Conservation (phyloP, 148 eudicot genomes). For the Rhododendron mucronatum region DNA sequence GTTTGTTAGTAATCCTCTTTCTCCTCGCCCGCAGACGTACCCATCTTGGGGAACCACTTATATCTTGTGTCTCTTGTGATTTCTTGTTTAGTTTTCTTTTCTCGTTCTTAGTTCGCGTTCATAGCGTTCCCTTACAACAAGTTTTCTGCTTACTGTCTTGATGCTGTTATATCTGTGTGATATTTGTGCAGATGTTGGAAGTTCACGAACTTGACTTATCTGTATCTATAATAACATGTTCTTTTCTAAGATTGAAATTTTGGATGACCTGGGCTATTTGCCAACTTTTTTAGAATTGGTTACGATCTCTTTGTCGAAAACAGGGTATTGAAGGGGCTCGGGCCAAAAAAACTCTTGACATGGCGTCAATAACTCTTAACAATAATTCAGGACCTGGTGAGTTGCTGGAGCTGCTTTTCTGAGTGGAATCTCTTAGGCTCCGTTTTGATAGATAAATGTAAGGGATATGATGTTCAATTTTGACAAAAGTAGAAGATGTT, state of each 20-base stretch:
- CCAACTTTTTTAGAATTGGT: neutral
- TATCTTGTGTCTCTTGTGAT: too few relatives aligned
- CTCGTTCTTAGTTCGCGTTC: too few relatives aligned
- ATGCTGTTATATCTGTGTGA: neutral
- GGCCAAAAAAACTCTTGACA: slow-evolving; percentile 77
- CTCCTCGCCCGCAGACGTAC: too few relatives aligned
- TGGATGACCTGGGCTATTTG: neutral
- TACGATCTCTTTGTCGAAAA: neutral
- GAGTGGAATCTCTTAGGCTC: neutral
- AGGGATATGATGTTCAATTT: too few relatives aligned
- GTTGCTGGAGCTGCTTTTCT: neutral
- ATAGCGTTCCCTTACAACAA: too few relatives aligned
- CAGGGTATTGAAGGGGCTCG: slow-evolving; percentile 79
- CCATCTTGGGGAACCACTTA: too few relatives aligned
- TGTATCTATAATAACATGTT: neutral
- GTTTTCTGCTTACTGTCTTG: slow-evolving; percentile 5
- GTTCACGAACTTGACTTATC: neutral
- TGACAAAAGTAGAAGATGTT: neutral
- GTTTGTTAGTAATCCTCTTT: too few relatives aligned
- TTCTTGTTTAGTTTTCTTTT: too few relatives aligned
- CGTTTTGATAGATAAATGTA: neutral
- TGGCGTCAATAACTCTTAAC: slow-evolving; percentile 82
- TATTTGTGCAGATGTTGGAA: neutral
- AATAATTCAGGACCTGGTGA: slow-evolving; percentile 84
- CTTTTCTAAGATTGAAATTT: neutral